These are phyloP conservation scores for Suhomyces bolitotheri DNA, from an alignment of 1,139 yeast species.

Conservation along the genomic window DNA sequence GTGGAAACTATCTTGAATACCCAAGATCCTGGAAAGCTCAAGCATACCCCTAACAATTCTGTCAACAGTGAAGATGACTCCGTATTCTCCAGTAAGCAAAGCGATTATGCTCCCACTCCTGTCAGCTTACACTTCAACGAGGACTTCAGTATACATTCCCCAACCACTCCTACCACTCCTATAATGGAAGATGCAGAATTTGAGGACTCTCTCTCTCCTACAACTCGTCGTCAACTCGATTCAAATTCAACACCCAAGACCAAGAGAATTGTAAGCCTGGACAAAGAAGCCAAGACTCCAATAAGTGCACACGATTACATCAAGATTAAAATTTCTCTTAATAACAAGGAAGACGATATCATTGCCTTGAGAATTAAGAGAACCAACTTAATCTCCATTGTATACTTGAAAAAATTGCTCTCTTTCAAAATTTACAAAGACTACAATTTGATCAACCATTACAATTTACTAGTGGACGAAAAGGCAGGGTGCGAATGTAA, in stretches of 20 bases:
- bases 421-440: slow-evolving; percentile 39
- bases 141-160: slow-evolving; percentile 9
- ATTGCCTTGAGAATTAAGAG: slow-evolving; percentile 32
- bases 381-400: slow-evolving; percentile 29
- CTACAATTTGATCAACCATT: slow-evolving; percentile 32
- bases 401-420: slow-evolving; percentile 32
- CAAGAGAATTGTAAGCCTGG: slow-evolving; percentile 1
- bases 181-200: slow-evolving; percentile 18
- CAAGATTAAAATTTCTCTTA: slow-evolving; percentile 34
- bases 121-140: slow-evolving; percentile 3
- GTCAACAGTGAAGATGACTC: slow-evolving; percentile 20
- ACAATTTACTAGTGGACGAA: slow-evolving; percentile 23
- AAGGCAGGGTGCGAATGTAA: slow-evolving; percentile 11
- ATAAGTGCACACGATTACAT: slow-evolving; percentile 21
- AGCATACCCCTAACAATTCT: slow-evolving; percentile 12
- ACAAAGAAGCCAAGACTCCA: slow-evolving; percentile 4
- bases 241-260: slow-evolving; percentile 1
- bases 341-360: slow-evolving; percentile 35
- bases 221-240: not conserved
- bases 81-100: slow-evolving; percentile 14
- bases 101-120: slow-evolving; percentile 1
- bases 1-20: slow-evolving; percentile 6
- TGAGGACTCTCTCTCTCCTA: slow-evolving; percentile 9
- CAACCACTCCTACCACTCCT: slow-evolving; percentile 26
- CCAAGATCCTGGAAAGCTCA: slow-evolving; percentile 1